These are phyloP conservation scores for Komagataea norvegica DNA, from an alignment of 1,139 yeast genomes.

Conservation along the genomic window DNA sequence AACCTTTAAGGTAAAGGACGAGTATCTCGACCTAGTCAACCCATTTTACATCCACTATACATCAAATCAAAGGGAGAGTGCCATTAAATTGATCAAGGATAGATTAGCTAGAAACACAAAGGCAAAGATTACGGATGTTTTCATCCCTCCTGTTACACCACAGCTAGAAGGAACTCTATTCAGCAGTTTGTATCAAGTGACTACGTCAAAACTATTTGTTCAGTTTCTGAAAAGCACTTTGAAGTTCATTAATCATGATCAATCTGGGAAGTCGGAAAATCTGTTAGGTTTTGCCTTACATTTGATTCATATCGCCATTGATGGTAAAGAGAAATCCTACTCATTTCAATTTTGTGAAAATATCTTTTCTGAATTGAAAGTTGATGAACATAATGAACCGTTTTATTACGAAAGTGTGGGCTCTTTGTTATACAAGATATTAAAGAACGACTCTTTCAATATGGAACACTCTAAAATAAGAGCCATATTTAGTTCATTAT, in stretches of 20 bases:
- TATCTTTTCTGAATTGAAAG: constrained; percentile 33
- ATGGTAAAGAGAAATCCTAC: constrained; percentile 20
- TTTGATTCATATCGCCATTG: constrained; percentile 53
- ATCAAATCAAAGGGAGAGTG: constrained; percentile 75
- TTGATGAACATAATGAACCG: constrained; percentile 35
- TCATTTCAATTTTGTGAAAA: constrained; percentile 18
- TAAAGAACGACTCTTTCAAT: constrained; percentile 38
- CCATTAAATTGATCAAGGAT: constrained; percentile 38
- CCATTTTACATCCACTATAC: constrained; percentile 81
- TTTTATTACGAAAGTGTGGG: constrained; percentile 40
- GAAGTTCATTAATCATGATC: constrained; percentile 38
- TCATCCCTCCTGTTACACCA: constrained; percentile 42
- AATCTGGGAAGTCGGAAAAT: constrained; percentile 44
- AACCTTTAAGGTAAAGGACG: constrained; percentile 58
- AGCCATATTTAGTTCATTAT: constrained; percentile 43
- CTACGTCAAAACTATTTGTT: constrained; percentile 48
- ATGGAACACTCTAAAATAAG: constrained; percentile 49
- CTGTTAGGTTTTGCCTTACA: constrained; percentile 60
- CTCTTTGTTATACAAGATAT: constrained; percentile 39
- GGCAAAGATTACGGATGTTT: constrained; percentile 40
- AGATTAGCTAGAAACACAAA: constrained; percentile 31
- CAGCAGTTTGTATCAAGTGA: constrained; percentile 39
- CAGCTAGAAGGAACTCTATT: constrained; percentile 35
- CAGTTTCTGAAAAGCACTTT: constrained; percentile 48
- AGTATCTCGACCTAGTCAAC: constrained; percentile 52